phyloP scores from a whole-genome alignment of 805 yeast genomes.

The Candida nemodendra region DNA sequence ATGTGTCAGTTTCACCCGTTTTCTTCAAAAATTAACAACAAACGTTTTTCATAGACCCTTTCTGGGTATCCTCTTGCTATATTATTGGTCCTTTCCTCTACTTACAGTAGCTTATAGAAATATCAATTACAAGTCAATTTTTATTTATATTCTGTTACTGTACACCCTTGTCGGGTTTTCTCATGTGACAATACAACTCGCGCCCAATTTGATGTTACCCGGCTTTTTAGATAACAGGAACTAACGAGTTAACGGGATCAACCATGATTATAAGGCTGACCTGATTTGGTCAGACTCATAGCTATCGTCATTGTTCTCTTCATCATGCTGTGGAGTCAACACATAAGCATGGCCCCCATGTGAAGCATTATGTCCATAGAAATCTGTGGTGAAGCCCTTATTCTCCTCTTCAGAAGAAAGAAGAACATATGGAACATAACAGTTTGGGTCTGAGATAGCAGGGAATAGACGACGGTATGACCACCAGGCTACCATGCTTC shows the following conservation, averaged over 20 bases:
- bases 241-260: too few relatives aligned
- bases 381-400: not conserved
- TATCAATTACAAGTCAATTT: too few relatives aligned
- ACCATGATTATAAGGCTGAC: not conserved
- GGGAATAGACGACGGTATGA: slow-evolving; percentile 58
- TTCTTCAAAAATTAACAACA: too few relatives aligned
- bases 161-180: too few relatives aligned
- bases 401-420: slow-evolving; percentile 14
- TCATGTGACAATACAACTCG: too few relatives aligned
- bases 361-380: not conserved
- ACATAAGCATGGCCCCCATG: not conserved
- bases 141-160: too few relatives aligned
- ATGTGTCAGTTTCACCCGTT: too few relatives aligned
- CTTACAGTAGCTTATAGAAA: too few relatives aligned
- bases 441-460: slow-evolving; percentile 25
- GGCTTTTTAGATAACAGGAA: too few relatives aligned
- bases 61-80: too few relatives aligned
- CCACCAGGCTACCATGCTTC: slow-evolving; percentile 57
- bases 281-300: not conserved
- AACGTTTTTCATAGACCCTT: too few relatives aligned
- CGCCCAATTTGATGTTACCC: not conserved
- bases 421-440: slow-evolving; percentile 41
- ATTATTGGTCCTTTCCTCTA: too few relatives aligned
- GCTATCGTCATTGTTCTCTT: not conserved
- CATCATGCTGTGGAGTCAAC: slow-evolving; percentile 3